phyloP scores from a whole-genome alignment of 345 rosid genomes.

The Citrus sinensis region DNA sequence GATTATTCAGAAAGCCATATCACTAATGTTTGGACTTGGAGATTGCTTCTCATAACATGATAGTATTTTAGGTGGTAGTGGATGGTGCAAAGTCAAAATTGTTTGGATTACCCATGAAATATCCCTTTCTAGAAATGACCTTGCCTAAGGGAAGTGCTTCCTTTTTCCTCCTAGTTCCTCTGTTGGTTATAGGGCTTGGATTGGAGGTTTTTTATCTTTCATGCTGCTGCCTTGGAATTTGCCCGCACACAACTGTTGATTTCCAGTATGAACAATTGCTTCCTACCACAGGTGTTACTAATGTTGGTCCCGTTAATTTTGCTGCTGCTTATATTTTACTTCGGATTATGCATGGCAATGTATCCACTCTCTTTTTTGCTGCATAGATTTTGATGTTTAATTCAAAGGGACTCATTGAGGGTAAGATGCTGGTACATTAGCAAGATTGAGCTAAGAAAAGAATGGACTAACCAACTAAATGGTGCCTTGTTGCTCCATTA shows the following conservation, averaged over 20 bases:
- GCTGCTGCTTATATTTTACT: not conserved
- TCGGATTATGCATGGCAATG: not conserved
- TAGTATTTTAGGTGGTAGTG: conserved; percentile 15
- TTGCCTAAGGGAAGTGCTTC: not conserved
- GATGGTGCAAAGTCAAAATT: conserved; percentile 12
- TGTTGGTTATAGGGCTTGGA: not conserved
- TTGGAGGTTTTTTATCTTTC: not conserved
- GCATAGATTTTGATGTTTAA: not conserved
- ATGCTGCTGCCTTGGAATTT: not conserved
- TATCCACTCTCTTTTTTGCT: not conserved
- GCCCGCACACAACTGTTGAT: not conserved
- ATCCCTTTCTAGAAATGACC: not conserved
- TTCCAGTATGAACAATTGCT: not conserved
- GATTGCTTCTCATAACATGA: not conserved
- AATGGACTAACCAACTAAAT: conserved; percentile 25
- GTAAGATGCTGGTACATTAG: not conserved
- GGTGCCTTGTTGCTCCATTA: conserved; percentile 5
- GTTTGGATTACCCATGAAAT: not conserved
- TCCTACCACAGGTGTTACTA: not conserved
- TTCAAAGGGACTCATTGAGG: not conserved
- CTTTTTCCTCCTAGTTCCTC: not conserved
- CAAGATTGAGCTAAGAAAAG: not conserved
- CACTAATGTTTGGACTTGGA: conserved; percentile 8
- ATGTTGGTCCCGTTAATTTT: not conserved
- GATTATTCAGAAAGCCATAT: not conserved